These are phyloP conservation scores for Lentinus brumalis DNA, from an alignment of 768 basidiomycete genomes.

Conservation along the genomic window DNA sequence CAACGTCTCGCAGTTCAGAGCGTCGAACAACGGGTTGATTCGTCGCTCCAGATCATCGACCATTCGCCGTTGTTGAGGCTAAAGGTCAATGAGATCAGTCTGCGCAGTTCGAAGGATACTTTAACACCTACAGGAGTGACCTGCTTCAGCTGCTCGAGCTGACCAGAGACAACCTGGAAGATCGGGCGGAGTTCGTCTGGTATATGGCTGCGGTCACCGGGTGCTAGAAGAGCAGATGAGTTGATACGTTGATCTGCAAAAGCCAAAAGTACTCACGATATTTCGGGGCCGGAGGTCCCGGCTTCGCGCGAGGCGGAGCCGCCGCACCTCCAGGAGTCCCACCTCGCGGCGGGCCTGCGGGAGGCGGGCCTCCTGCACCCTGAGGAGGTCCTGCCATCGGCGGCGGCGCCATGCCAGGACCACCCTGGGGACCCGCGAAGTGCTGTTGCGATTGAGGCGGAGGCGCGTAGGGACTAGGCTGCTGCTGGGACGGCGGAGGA, in stretches of 20 bases:
- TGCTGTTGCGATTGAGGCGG: slow-evolving; percentile 19
- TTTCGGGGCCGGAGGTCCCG: slow-evolving; percentile 49
- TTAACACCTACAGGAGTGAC: slow-evolving; percentile 65
- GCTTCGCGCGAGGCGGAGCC: slow-evolving; percentile 36
- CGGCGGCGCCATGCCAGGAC: slow-evolving; percentile 8
- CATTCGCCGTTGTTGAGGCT: slow-evolving; percentile 84
- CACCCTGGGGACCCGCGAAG: slow-evolving; percentile 9
- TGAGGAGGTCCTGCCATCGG: slow-evolving; percentile 22
- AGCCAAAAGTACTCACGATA: slow-evolving; percentile 50
- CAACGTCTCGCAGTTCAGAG: slow-evolving; percentile 87
- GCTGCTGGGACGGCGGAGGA: slow-evolving; percentile 42
- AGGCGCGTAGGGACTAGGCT: slow-evolving; percentile 30
- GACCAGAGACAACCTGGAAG: slow-evolving; percentile 63
- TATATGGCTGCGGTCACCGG: slow-evolving; percentile 92
- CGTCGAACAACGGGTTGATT: slow-evolving; percentile 85
- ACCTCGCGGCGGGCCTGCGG: slow-evolving; percentile 25
- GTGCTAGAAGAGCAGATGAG: slow-evolving; percentile 49
- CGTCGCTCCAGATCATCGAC: slow-evolving; percentile 87
- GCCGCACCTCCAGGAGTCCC: slow-evolving; percentile 26
- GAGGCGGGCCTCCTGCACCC: slow-evolving; percentile 30
- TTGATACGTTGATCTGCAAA: slow-evolving; percentile 7
- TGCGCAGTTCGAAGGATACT: neutral
- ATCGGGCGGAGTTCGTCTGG: slow-evolving; percentile 67
- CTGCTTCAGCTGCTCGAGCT: slow-evolving; percentile 70
- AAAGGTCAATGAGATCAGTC: slow-evolving; percentile 1